Conservation (phyloP, 345 rosid species). For the Fremontodendron californicum region DNA sequence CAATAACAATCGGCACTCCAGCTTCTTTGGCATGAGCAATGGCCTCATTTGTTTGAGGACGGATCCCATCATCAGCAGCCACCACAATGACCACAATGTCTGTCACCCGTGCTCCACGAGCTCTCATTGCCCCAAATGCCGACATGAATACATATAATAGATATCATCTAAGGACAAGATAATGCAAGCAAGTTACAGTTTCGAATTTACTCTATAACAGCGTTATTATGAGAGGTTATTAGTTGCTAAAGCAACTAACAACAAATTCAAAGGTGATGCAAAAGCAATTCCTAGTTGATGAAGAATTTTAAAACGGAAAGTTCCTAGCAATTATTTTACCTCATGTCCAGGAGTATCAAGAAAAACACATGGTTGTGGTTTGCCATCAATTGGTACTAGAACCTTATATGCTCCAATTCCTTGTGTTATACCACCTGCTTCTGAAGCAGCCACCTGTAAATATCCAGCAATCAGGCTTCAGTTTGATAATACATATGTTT, state of each 20-base stretch:
- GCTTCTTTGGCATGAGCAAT: conserved; percentile 97
- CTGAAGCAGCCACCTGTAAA: conserved; percentile 85
- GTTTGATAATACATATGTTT: neutral
- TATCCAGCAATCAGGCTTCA: conserved; percentile 25
- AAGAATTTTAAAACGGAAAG: conserved; percentile 1
- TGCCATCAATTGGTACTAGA: conserved; percentile 75
- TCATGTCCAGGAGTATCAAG: conserved; percentile 99
- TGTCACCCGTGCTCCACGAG: conserved; percentile 97
- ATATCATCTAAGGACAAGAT: conserved; percentile 26
- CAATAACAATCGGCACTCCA: conserved; percentile 86
- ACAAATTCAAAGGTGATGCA: neutral
- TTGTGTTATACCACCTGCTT: conserved; percentile 98
- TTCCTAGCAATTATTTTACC: conserved; percentile 37
- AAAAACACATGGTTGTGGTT: conserved; percentile 77
- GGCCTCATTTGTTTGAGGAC: conserved; percentile 98
- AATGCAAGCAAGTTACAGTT: conserved; percentile 9
- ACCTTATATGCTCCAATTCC: conserved; percentile 97
- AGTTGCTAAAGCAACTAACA: neutral
- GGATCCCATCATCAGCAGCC: conserved; percentile 98
- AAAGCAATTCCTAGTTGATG: conserved; percentile 8
- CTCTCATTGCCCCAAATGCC: conserved; percentile 99
- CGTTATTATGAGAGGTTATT: neutral
- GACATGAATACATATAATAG: conserved; percentile 38
- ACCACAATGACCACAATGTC: conserved; percentile 94
- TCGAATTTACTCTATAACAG: conserved; percentile 13